Evolutionary conservation across 768 basidiomycete genomes (phyloP).

Genomic region (Mycena capillaripes): DNA sequence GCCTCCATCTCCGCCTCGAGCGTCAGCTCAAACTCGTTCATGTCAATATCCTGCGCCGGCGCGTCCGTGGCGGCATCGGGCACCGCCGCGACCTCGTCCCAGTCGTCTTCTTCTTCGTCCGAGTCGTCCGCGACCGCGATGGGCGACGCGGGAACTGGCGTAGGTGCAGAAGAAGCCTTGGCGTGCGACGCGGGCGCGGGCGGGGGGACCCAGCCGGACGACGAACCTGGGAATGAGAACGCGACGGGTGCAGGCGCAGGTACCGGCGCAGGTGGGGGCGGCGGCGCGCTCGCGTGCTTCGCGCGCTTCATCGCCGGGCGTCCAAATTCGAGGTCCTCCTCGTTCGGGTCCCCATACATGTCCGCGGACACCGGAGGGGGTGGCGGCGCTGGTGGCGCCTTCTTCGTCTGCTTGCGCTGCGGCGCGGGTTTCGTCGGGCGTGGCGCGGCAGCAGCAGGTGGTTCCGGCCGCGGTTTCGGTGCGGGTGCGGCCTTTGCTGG

Average conservation of each 20-base stretch:
- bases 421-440: slow-evolving; percentile 34
- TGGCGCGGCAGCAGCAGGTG: slow-evolving; percentile 27
- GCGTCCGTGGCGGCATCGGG: slow-evolving; percentile 12
- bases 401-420: slow-evolving; percentile 31
- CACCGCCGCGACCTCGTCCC: slow-evolving; percentile 59
- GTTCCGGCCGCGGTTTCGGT: slow-evolving; percentile 37
- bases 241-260: slow-evolving; percentile 43
- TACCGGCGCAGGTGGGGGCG: slow-evolving; percentile 42
- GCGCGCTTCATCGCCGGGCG: slow-evolving; percentile 44
- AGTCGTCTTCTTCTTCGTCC: slow-evolving; percentile 60
- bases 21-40: slow-evolving; percentile 43
- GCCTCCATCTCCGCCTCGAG: slow-evolving; percentile 56
- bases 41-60: slow-evolving; percentile 52
- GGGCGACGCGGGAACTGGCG: slow-evolving; percentile 36
- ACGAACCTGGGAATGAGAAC: slow-evolving; percentile 39
- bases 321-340: slow-evolving; percentile 66
- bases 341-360: slow-evolving; percentile 41
- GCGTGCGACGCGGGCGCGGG: slow-evolving; percentile 30
- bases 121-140: slow-evolving; percentile 43
- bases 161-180: slow-evolving; percentile 39
- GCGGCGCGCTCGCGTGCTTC: slow-evolving; percentile 37
- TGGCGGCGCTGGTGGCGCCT: slow-evolving; percentile 38
- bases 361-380: slow-evolving; percentile 23
- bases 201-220: slow-evolving; percentile 34
- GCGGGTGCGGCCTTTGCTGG: slow-evolving; percentile 40